Evolutionary conservation across 352 stramenopile species (phyloP), one percentile per base, ranked within the genome.

Genomic region (Phytophthora pistaciae): DNA sequence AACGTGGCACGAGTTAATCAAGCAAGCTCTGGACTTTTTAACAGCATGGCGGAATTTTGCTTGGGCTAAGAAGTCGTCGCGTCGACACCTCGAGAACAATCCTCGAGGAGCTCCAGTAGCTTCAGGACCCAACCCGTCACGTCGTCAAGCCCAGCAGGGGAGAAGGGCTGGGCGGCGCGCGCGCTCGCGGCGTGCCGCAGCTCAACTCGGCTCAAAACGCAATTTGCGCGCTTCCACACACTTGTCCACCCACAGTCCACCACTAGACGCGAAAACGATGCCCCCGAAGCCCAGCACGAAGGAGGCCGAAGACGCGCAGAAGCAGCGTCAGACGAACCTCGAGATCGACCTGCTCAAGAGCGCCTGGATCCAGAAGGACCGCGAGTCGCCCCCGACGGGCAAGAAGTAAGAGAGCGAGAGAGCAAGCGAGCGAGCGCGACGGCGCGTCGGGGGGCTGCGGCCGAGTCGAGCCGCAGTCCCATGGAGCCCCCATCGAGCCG

Each of bases 291-390:
- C 73, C n/a, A 46, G 69, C 38, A 71, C 64, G 7, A 75, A 80
- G 38, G 65, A 78, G 52, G 75, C 75, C 10, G 73, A 78, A 33
- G 78, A 79, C 61, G 70, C 78, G 21, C 78, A 85, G 70, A 85
- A 88, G 73, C 75, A 85, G 75, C 82, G 80, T 50, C 80, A 88
- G 78, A 88, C 75, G 25, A 88, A 88, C 78, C 80, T 88, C 55
- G 80, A 88, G 74, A 88, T 88, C 67, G 80, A 88, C 62, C 61
- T 88, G 40, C 78, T 88, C 68, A 88, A 88, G 78, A 85, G 78
- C 14, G 80, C 80, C 1, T 85, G 78, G 80, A 88, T 88, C 64
- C 80, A 82, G 53, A 88, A 88, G 68, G 80, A 88, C 73, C 80
- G 80, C 50, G 80, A 88, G 38, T 75, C 73, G 29, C 73, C 73